Conservation (phyloP, 768 basidiomycete species). For the Coprinellus micaceus region DNA sequence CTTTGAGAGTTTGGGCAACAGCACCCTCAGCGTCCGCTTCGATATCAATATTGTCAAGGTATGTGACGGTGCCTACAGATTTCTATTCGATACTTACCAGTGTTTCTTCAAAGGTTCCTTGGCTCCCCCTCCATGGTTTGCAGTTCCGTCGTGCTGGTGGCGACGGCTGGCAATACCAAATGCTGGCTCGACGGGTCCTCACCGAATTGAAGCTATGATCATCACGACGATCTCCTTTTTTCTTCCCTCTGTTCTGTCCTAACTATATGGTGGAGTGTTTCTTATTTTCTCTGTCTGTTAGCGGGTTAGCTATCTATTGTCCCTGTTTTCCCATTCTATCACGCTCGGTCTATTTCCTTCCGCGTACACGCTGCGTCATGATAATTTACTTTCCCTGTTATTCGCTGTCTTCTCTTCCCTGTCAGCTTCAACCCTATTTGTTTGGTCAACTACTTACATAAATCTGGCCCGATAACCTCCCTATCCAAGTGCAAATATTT, state of each 20-base stretch:
- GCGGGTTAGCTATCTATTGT: conserved; percentile 1
- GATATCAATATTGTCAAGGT: conserved; percentile 98
- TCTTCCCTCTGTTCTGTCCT: background rate
- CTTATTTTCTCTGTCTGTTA: background rate
- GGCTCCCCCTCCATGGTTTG: conserved; percentile 89
- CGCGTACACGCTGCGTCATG: background rate
- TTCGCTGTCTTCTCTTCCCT: too few species aligned
- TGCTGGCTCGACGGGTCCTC: conserved; percentile 84
- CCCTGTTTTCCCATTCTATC: background rate
- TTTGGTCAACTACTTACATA: too few species aligned
- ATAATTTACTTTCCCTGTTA: too few species aligned
- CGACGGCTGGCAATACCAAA: conserved; percentile 96
- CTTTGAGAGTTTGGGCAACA: conserved; percentile 72
- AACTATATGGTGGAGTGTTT: conserved; percentile 1
- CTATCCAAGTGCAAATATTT: too few species aligned
- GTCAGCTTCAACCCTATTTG: too few species aligned
- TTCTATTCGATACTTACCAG: background rate
- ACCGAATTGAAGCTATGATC: conserved; percentile 82
- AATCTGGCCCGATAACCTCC: too few species aligned
- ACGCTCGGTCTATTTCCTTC: background rate
- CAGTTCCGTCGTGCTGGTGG: conserved; percentile 91
- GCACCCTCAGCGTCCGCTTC: conserved; percentile 85
- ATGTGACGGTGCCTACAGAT: conserved; percentile 20
- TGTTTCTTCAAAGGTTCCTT: conserved; percentile 63
- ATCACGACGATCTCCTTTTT: background rate